Conservation (phyloP, 805 yeast species). For the Wickerhamomyces rabaulensis region DNA sequence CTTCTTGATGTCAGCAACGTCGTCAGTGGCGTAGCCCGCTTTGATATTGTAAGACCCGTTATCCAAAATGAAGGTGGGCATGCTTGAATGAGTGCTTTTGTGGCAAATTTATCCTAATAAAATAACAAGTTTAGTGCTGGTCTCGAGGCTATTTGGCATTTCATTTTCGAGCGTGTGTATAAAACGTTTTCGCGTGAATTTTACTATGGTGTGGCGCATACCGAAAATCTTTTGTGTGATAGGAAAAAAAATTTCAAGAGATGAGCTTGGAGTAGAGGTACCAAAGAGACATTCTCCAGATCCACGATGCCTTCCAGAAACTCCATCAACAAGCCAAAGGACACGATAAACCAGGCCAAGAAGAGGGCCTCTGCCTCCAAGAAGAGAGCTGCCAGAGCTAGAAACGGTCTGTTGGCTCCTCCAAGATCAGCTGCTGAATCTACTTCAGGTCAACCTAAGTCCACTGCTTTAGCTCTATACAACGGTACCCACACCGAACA, state of each 20-base stretch:
- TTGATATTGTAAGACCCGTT: slow-evolving; percentile 88
- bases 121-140: too few species aligned
- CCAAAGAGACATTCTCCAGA: neutral
- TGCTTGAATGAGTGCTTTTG: neutral
- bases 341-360: slow-evolving; percentile 43
- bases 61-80: slow-evolving; percentile 57
- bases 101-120: too few species aligned
- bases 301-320: slow-evolving; percentile 71
- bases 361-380: slow-evolving; percentile 46
- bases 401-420: slow-evolving; percentile 34
- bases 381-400: slow-evolving; percentile 50
- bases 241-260: neutral
- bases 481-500: slow-evolving; percentile 24
- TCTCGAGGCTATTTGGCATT: too few species aligned
- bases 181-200: too few species aligned
- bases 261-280: neutral
- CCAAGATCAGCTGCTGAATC: slow-evolving; percentile 41
- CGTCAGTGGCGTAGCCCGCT: slow-evolving; percentile 40
- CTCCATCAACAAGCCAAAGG: slow-evolving; percentile 76
- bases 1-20: slow-evolving; percentile 35
- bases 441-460: slow-evolving; percentile 35
- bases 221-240: neutral
- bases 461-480: slow-evolving; percentile 38
- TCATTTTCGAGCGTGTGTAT: too few species aligned
- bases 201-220: neutral